Evolutionary conservation across 1,284 basidiomycete species (phyloP).

Genomic region (Papiliotrema flavescens): DNA sequence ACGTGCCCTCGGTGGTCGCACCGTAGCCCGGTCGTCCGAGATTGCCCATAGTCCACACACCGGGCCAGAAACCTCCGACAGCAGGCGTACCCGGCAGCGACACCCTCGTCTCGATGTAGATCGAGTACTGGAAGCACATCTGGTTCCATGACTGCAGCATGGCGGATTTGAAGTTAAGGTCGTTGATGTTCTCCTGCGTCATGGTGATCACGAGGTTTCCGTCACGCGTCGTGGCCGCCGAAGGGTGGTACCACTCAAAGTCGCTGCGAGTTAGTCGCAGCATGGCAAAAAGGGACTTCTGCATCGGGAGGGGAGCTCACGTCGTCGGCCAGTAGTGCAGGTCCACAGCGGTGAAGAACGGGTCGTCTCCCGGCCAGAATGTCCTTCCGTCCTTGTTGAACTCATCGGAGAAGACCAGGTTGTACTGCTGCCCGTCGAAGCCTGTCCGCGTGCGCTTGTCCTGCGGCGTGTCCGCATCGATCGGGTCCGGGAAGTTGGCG

Average conservation of each 20-base stretch:
- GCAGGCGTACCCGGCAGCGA: constrained; percentile 37
- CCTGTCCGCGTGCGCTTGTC: constrained; percentile 59
- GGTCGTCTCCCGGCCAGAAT: constrained; percentile 53
- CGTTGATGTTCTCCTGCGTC: constrained; percentile 62
- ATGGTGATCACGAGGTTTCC: constrained; percentile 80
- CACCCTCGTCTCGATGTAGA: constrained; percentile 42
- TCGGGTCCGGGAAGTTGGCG: constrained; percentile 59
- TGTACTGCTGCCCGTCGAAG: constrained; percentile 62
- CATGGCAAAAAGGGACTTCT: too few species aligned
- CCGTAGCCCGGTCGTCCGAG: constrained; percentile 51
- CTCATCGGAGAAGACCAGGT: constrained; percentile 80
- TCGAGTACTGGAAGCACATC: constrained; percentile 46
- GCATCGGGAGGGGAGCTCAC: too few species aligned
- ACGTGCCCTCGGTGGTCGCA: constrained; percentile 68
- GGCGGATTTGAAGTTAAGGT: constrained; percentile 64
- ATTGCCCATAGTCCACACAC: constrained; percentile 52
- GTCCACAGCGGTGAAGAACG: constrained; percentile 52
- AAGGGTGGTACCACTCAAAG: constrained; percentile 63
- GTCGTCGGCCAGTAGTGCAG: constrained; percentile 55
- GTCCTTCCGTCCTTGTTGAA: constrained; percentile 66
- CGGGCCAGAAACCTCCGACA: constrained; percentile 53
- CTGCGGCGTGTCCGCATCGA: constrained; percentile 66
- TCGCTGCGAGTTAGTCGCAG: constrained; percentile 25
- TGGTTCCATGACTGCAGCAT: constrained; percentile 55
- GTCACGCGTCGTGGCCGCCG: constrained; percentile 69